Evolutionary conservation across 78 protist species (phyloP), one percentile per base, ranked within the genome.

Genomic region (Isochrysis galbana): DNA sequence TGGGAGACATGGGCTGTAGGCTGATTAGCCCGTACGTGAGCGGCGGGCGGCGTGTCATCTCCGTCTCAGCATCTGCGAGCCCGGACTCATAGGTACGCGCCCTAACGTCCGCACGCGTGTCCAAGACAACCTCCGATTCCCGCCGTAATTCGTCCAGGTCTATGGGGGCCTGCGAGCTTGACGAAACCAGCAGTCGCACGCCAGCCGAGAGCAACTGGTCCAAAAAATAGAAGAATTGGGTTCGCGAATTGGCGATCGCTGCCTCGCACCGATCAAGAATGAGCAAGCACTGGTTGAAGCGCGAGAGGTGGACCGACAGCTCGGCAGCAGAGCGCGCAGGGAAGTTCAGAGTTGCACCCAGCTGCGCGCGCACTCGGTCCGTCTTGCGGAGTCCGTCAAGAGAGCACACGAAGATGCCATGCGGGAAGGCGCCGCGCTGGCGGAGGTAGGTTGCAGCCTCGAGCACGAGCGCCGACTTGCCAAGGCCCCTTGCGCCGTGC

Each of bases 211-310:
- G 55, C 38, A 80, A 19, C 54, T 2, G 10, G 41, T 7, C 38
- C 41, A 80, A 54, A 5, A 80, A 29, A 34, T 36, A 80, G 55
- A 7, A 0, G 54, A 80, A 80, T 38, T 80, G 88, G 41, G 51
- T 1, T n/a, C 5, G 32, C 39, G 48, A 2, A 11, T 5, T 0
- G 26, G 1, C 0, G 88, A 80, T 42, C 38, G 88, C 88, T 0
- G 14, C 38, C 38, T 80, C 88, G 88, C 88, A 80, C 36, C 88
- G 88, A 36, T 80, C 88, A 54, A 80, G 88, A n/a, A 80, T 44
- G 55, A 80, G 54, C 38, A 80, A 54, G 88, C 88, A 80, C 29
- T 38, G 26, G 25, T 25, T 36, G 55, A 29, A 80, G 23, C 3
- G 45, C 0, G 86, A 44, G 38, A 77, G 77, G 17, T 72, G 44